Base-by-base conservation (phyloP, 352 stramenopile species). In the Pythium coloratum region DNA sequence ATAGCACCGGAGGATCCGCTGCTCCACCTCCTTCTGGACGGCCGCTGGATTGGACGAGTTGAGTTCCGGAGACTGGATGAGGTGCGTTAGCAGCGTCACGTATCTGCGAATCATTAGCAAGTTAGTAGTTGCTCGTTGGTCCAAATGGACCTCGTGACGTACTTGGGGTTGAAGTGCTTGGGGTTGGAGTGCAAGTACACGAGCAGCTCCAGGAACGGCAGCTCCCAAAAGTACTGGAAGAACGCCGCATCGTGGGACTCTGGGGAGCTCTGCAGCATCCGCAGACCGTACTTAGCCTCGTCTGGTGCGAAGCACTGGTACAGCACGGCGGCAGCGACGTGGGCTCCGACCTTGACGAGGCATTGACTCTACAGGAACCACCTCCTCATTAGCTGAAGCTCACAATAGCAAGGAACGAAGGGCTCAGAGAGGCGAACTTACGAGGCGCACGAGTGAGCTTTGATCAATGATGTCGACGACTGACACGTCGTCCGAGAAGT, bases 171-270 rank as follows among this genome's bases (percentile, higher is more conserved):
- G 54, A 77, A 78, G 62, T 89, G 80, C 73, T 89, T 91, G 42
- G 78, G 70, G 44, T 72, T 91, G 10, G 86, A 86, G 67, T 92
- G 83, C 16, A 94, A 58, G 60, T 94, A 80, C 67, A 94, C 82
- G 16, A 94, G 76, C 53, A 91, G 65, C 73, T 94, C 86, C n/a
- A 94, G 72, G 66, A 91, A 94, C 26, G 86, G 75, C 32, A 94
- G 65, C 78, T 91, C 80, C 84, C 85, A 95, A 72, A 93, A 92
- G 68, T 92, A 93, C 81, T 95, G 87, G 58, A 93, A 95, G 64
- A 92, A 92, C 14, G 71, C 72, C 2, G 87, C 72, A 58, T 93
- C 84, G 64, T 93, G 85, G 7, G 75, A 76, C 59, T 91, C 81
- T 8, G 87, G 85, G n/a, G 84, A 65, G 26, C 87, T 64, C 40